phyloP scores from a whole-genome alignment of 805 yeast genomes.

The Teunomyces lycoperdinae region DNA sequence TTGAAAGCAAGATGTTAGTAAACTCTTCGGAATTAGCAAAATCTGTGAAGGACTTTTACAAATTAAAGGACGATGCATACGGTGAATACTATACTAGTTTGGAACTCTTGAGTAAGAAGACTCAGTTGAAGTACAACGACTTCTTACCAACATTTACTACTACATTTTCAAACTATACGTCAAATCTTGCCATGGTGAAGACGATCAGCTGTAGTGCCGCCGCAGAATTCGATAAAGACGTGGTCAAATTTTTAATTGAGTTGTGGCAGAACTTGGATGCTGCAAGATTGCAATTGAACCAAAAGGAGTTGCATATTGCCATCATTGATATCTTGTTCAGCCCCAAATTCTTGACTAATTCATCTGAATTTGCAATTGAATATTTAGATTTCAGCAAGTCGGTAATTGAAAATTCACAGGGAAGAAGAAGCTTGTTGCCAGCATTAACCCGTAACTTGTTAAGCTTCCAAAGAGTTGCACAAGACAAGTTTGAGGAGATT shows the following conservation, averaged over 20 bases:
- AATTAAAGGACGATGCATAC: constrained; percentile 37
- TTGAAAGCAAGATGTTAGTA: constrained; percentile 17
- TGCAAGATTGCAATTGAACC: constrained; percentile 62
- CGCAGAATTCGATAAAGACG: constrained; percentile 7
- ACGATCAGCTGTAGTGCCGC: constrained; percentile 11
- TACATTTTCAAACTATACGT: constrained; percentile 19
- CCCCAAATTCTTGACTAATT: constrained; percentile 34
- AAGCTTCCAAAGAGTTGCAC: constrained; percentile 36
- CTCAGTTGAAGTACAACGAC: background rate
- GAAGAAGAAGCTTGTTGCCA: constrained; percentile 71
- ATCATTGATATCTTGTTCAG: constrained; percentile 53
- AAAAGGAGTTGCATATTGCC: constrained; percentile 57
- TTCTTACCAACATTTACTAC: constrained; percentile 13
- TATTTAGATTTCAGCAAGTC: constrained; percentile 38
- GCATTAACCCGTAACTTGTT: constrained; percentile 47
- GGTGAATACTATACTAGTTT: constrained; percentile 25
- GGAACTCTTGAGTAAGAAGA: constrained; percentile 5
- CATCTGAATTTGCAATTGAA: constrained; percentile 27
- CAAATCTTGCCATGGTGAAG: constrained; percentile 23
- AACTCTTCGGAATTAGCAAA: constrained; percentile 20
- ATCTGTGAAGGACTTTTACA: constrained; percentile 36
- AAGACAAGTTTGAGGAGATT: constrained; percentile 35
- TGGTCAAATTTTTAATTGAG: constrained; percentile 33
- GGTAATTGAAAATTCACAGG: constrained; percentile 47
- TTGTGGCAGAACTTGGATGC: constrained; percentile 60